Evolutionary conservation across 2,329 filamentous ascomycete genomes (phyloP).

Genomic region (Kalaharituber pfeilii): DNA sequence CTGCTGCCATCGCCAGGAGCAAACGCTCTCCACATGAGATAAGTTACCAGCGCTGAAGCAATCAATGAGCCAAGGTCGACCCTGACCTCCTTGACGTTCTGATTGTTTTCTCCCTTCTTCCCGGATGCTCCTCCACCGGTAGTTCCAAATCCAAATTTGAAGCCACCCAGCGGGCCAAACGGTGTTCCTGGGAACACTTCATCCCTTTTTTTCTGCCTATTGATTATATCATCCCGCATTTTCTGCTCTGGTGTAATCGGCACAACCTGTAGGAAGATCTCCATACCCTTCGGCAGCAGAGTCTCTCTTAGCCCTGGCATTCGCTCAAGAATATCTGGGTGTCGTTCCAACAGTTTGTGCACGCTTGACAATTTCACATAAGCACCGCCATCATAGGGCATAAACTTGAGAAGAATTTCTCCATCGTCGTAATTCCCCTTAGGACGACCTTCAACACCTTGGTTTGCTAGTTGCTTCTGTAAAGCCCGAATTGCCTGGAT

Average conservation of each 20-base stretch:
- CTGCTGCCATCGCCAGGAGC: conserved; percentile 47
- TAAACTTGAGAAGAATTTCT: neutral
- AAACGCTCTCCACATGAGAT: conserved; percentile 45
- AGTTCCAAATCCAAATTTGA: neutral
- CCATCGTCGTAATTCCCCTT: neutral
- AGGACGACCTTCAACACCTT: neutral
- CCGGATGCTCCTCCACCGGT: neutral
- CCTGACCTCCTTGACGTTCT: conserved; percentile 7
- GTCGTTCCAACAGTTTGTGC: neutral
- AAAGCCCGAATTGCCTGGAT: neutral
- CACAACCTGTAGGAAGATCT: neutral
- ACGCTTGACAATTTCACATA: neutral
- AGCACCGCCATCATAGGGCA: neutral
- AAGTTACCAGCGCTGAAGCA: conserved; percentile 42
- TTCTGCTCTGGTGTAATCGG: neutral
- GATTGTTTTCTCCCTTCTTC: neutral
- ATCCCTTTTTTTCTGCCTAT: neutral
- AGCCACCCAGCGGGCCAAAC: neutral
- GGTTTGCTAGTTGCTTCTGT: neutral
- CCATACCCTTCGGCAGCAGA: neutral
- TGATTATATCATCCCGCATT: neutral
- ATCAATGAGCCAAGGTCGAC: conserved; percentile 24
- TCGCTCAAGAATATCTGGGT: neutral
- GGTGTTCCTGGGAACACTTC: neutral
- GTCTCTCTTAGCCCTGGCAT: neutral